Conservation (phyloP, 495 filamentous ascomycete genomes). For the Tuber melanosporum region DNA sequence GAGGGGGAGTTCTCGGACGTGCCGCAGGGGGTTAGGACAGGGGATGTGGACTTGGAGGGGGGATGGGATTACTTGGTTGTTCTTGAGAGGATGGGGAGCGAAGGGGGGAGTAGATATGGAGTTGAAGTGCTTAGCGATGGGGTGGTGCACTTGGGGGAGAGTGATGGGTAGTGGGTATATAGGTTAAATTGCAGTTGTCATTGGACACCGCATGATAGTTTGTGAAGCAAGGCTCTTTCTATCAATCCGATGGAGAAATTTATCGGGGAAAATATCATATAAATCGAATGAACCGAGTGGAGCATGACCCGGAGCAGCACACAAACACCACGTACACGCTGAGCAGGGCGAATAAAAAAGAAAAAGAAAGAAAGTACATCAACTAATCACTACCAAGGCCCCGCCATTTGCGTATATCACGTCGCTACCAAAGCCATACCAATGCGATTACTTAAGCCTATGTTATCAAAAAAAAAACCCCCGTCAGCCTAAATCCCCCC, state of each 20-base stretch:
- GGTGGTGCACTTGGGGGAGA: conserved; percentile 54
- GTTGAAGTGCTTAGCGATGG: conserved; percentile 66
- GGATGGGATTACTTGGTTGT: conserved; percentile 67
- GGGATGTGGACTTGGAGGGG: conserved; percentile 65
- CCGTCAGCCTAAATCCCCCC: neutral
- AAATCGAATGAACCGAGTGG: neutral
- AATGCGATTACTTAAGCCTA: neutral
- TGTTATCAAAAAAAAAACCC: neutral
- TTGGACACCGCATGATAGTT: neutral
- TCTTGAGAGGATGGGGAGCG: conserved; percentile 61
- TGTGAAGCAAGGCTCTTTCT: neutral
- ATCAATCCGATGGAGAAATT: neutral
- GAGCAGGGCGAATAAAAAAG: neutral
- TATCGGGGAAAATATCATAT: neutral
- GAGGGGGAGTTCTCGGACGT: conserved; percentile 64
- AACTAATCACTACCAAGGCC: neutral
- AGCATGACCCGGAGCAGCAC: neutral
- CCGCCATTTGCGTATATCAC: neutral
- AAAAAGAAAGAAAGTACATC: neutral
- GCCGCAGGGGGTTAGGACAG: conserved; percentile 59
- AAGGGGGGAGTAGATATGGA: conserved; percentile 53
- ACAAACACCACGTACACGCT: neutral
- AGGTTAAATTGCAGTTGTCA: neutral
- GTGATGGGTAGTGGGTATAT: neutral
- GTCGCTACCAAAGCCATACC: neutral